Percentiles rank a stretch among this genome's conserved stretches.
phyloP scores from a whole-genome alignment of 208 protist species.

The Trypanosoma platydactyli region DNA sequence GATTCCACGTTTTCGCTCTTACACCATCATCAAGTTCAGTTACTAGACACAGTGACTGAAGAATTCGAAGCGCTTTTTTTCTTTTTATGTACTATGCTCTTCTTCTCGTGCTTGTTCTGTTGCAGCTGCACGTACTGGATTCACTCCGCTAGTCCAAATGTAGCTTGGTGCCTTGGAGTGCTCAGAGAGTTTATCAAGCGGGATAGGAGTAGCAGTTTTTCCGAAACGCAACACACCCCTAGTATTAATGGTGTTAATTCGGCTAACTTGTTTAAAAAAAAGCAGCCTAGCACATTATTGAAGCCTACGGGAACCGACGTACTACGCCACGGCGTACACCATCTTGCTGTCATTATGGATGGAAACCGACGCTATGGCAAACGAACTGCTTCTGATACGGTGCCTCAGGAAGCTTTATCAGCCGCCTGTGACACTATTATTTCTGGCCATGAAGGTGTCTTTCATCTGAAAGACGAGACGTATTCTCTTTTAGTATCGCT shows the following conservation, averaged over 20 bases:
- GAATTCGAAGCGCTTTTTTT: constrained; percentile 30
- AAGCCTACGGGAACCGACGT: background rate
- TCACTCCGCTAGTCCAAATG: background rate
- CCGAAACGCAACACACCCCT: no score
- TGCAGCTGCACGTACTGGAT: constrained; percentile 1
- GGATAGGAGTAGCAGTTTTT: background rate
- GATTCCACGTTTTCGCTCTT: background rate
- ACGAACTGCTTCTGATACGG: background rate
- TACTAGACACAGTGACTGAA: constrained; percentile 22
- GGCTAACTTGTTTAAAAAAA: no score
- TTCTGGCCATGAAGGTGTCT: constrained; percentile 2
- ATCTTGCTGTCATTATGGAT: constrained; percentile 92
- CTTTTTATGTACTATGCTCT: constrained; percentile 16
- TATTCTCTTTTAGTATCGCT: constrained; percentile 37
- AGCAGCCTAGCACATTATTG: no score
- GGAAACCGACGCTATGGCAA: constrained; percentile 83
- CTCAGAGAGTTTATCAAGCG: background rate
- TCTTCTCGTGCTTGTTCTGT: constrained; percentile 16
- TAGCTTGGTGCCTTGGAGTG: background rate
- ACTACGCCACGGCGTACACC: constrained; percentile 47
- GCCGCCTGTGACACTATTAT: constrained; percentile 16
- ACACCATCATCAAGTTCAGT: background rate
- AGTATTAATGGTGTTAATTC: no score
- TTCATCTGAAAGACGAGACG: constrained; percentile 19
- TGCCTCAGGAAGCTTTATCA: constrained; percentile 5